Conservation (phyloP, 495 filamentous ascomycete species). For the Thermothielavioides terrestris region DNA sequence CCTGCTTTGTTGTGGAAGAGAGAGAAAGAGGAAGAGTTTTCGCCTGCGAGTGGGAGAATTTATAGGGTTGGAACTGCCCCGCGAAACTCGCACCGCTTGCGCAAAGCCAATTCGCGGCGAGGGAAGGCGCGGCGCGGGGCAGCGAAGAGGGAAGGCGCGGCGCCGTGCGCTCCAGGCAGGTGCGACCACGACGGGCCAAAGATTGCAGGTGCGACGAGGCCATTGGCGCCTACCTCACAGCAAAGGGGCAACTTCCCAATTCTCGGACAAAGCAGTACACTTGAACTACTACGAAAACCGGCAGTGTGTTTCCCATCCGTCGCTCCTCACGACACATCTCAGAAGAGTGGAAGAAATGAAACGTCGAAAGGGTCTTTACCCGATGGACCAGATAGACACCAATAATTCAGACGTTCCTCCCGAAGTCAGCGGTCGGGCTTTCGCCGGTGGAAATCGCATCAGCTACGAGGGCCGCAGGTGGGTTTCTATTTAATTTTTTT, state of each 20-base stretch:
- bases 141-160: background rate
- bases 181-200: background rate
- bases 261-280: background rate
- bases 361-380: slow-evolving; percentile 4
- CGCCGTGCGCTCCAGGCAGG: background rate
- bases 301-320: background rate
- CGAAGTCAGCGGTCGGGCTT: background rate
- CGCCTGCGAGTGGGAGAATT: background rate
- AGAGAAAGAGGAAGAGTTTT: background rate
- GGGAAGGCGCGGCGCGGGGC: background rate
- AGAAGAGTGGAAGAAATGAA: background rate
- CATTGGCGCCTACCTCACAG: background rate
- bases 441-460: background rate
- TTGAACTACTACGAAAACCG: too few relatives aligned
- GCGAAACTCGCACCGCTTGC: background rate
- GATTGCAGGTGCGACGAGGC: background rate
- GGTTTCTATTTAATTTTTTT: background rate
- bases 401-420: background rate
- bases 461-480: background rate
- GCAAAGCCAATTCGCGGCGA: background rate
- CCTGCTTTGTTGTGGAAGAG: background rate
- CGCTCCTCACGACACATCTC: background rate
- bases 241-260: background rate
- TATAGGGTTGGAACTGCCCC: background rate
- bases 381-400: slow-evolving; percentile 1